Percentiles rank a stretch among this genome's conserved stretches.
Evolutionary conservation across 2,329 filamentous ascomycete species (phyloP).

Genomic region (Fusarium verrucosum): DNA sequence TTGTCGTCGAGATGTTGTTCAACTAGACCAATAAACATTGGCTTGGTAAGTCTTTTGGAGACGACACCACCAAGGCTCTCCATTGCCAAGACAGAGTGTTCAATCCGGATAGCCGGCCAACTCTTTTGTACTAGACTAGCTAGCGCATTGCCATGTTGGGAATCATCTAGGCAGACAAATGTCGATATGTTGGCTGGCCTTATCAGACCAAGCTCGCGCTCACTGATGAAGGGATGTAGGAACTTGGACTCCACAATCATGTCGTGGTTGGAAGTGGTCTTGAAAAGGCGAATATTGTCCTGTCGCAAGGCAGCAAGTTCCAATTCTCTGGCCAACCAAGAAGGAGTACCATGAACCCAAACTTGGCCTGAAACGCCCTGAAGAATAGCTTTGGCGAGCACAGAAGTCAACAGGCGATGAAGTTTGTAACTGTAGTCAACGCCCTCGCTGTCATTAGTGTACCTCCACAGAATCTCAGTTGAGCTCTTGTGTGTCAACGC

Average conservation of each 20-base stretch:
- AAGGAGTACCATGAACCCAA: not conserved
- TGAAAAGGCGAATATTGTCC: not conserved
- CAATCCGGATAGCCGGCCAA: not conserved
- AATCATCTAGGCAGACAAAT: not conserved
- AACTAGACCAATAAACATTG: not conserved
- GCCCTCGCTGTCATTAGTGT: not conserved
- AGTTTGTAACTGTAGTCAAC: not conserved
- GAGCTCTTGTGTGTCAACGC: not conserved
- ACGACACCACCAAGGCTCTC: not conserved
- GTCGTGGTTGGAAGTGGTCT: not conserved
- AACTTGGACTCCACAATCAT: not conserved
- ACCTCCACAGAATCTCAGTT: not conserved
- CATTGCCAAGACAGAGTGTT: not conserved
- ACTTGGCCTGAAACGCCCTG: not conserved
- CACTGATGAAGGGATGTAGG: not conserved
- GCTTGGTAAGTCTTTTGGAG: not conserved
- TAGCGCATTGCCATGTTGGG: not conserved
- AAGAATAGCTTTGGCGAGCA: not conserved
- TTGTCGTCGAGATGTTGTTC: not conserved
- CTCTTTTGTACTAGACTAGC: not conserved
- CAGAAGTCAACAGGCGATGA: not conserved
- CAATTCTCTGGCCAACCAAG: not conserved
- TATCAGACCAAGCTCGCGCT: not conserved
- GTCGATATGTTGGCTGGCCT: not conserved
- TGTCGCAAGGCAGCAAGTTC: not conserved